Percentiles rank a stretch among this genome's conserved stretches.
phyloP scores from a whole-genome alignment of 768 basidiomycete genomes.

The Mycena olivaceomarginata region DNA sequence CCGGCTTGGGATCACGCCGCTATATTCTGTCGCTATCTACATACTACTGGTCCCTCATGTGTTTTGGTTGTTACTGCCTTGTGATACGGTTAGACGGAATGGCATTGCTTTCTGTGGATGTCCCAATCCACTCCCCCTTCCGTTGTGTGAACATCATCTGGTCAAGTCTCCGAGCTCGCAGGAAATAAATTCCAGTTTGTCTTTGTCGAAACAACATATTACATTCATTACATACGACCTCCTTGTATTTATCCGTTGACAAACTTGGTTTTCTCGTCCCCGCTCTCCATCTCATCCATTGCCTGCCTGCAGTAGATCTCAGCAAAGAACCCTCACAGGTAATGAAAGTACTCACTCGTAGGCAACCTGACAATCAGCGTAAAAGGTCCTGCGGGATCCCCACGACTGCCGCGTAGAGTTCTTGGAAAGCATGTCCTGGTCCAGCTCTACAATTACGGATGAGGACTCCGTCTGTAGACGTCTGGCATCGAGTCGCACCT shows the following conservation, averaged over 20 bases:
- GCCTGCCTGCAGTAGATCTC: constrained; percentile 33
- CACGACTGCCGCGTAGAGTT: constrained; percentile 64
- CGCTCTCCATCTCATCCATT: constrained; percentile 43
- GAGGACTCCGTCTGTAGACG: constrained; percentile 1
- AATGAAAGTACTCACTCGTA: constrained; percentile 30
- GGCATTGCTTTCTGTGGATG: constrained; percentile 40
- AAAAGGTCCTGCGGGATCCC: constrained; percentile 61
- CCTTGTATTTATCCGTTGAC: neutral
- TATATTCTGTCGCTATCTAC: constrained; percentile 40
- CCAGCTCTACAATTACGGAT: constrained; percentile 69
- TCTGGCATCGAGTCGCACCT: constrained; percentile 63
- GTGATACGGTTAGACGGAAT: constrained; percentile 47
- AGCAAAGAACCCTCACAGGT: neutral
- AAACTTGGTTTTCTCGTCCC: constrained; percentile 39
- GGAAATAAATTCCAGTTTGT: neutral
- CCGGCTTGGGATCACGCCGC: constrained; percentile 42
- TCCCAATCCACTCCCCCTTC: constrained; percentile 24
- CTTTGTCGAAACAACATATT: neutral
- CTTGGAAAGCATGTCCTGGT: constrained; percentile 75
- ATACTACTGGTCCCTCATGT: constrained; percentile 42
- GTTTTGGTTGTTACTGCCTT: constrained; percentile 44
- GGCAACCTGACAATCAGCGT: constrained; percentile 24
- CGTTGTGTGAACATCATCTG: neutral
- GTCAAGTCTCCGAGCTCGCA: neutral
- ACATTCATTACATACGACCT: neutral